Evolutionary conservation across 495 filamentous ascomycete genomes (phyloP).

Genomic region (Glutinoglossum americanum): DNA sequence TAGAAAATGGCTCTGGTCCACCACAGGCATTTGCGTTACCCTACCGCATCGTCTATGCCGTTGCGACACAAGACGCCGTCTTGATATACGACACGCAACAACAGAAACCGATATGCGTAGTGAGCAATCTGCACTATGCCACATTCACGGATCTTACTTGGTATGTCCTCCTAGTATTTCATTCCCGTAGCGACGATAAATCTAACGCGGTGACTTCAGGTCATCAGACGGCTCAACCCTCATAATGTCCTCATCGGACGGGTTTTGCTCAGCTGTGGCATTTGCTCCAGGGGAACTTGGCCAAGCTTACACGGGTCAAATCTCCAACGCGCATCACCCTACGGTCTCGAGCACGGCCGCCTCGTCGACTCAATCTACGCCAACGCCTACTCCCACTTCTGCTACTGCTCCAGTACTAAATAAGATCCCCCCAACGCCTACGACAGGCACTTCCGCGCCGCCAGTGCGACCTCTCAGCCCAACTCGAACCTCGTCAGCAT

Average conservation of each 20-base stretch:
- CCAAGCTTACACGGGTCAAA: slow-evolving; percentile 52
- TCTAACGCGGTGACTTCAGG: too few relatives aligned
- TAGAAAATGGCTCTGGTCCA: slow-evolving; percentile 32
- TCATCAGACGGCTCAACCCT: slow-evolving; percentile 80
- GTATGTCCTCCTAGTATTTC: slow-evolving; percentile 31
- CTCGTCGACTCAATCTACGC: slow-evolving; percentile 36
- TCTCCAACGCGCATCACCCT: slow-evolving; percentile 29
- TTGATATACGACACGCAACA: slow-evolving; percentile 95
- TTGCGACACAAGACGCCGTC: slow-evolving; percentile 94
- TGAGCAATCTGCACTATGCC: slow-evolving; percentile 91
- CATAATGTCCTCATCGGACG: slow-evolving; percentile 90
- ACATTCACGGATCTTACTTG: slow-evolving; percentile 94
- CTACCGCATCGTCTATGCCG: slow-evolving; percentile 89
- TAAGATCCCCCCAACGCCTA: slow-evolving; percentile 6
- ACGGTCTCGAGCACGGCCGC: slow-evolving; percentile 17
- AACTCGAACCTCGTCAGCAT: slow-evolving; percentile 63
- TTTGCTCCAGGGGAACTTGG: slow-evolving; percentile 76
- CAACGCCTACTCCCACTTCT: slow-evolving; percentile 41
- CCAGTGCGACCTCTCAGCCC: slow-evolving; percentile 45
- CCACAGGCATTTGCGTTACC: slow-evolving; percentile 58
- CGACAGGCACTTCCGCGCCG: slow-evolving; percentile 32
- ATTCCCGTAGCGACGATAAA: too few relatives aligned
- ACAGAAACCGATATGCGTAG: slow-evolving; percentile 70
- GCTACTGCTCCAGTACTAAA: slow-evolving; percentile 18
- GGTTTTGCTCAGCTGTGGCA: slow-evolving; percentile 81